These are phyloP conservation scores for Plantago major DNA, from an alignment of 257 asterid species.

Conservation along the genomic window DNA sequence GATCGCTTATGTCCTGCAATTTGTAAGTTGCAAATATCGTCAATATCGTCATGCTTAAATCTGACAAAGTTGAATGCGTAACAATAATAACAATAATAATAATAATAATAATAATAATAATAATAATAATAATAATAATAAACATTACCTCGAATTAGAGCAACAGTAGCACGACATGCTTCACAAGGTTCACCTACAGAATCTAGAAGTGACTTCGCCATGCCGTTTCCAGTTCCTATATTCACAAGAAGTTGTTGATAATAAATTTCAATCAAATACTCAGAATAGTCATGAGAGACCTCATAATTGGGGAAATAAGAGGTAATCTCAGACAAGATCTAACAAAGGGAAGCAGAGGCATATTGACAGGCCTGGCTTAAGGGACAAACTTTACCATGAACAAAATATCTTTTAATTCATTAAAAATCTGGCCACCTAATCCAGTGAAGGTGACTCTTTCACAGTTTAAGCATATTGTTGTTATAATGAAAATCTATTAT, in stretches of 20 bases:
- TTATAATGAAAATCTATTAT: neutral
- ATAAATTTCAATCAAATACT: slow-evolving; percentile 8
- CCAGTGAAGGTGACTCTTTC: neutral
- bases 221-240: slow-evolving; percentile 95
- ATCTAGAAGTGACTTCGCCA: slow-evolving; percentile 90
- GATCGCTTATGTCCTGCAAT: slow-evolving; percentile 72
- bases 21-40: slow-evolving; percentile 14
- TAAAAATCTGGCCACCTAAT: neutral
- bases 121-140: slow-evolving; percentile 3
- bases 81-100: slow-evolving; percentile 9
- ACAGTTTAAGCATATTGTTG: neutral
- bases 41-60: slow-evolving; percentile 3
- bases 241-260: slow-evolving; percentile 12
- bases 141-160: slow-evolving; percentile 67
- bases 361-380: neutral
- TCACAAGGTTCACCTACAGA: slow-evolving; percentile 77
- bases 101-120: too few relatives aligned
- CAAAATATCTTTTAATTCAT: slow-evolving; percentile 1
- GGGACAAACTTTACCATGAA: neutral
- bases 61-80: neutral
- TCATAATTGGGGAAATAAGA: neutral
- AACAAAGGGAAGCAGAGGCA: neutral
- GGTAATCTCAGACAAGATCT: slow-evolving; percentile 1
- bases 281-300: neutral
- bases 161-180: slow-evolving; percentile 69